Conservation (phyloP, 768 basidiomycete species). For the Podaxis carcinomalis region DNA sequence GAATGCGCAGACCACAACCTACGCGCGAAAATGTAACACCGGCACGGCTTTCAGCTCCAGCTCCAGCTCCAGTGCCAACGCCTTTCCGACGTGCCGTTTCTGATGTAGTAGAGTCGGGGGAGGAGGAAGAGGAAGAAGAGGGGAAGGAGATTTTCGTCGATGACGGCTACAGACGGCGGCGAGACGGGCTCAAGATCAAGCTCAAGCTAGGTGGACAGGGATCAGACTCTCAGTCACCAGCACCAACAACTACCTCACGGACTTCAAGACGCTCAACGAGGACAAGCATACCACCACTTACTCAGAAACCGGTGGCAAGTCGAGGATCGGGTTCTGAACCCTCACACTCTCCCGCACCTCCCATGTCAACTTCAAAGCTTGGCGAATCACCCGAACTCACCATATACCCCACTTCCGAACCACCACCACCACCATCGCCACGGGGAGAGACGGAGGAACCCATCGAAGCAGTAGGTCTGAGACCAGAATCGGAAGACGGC, state of each 20-base stretch:
- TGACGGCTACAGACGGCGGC: not conserved
- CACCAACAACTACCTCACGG: conserved; percentile 3
- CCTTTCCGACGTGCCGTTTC: conserved; percentile 21
- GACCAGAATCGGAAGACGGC: not conserved
- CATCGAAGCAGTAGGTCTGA: not conserved
- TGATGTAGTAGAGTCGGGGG: not conserved
- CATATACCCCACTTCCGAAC: not conserved
- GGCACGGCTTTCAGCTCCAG: not conserved
- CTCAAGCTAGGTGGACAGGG: not conserved
- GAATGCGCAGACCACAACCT: conserved; percentile 28
- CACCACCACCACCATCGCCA: not conserved
- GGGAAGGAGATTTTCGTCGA: not conserved
- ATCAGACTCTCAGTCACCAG: conserved; percentile 4
- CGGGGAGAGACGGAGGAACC: not conserved
- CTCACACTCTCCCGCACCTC: conserved; percentile 5
- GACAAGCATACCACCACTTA: not conserved
- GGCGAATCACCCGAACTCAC: not conserved
- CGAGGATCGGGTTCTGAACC: not conserved
- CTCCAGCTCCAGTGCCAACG: conserved; percentile 26
- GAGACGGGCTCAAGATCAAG: conserved; percentile 5
- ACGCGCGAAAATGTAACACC: not conserved
- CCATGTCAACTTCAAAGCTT: not conserved
- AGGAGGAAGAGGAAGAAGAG: conserved; percentile 1
- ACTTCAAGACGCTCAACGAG: not conserved
- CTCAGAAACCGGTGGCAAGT: not conserved